Base-by-base conservation (phyloP, 2,329 filamentous ascomycete species). In the Exophiala xenobiotica region DNA sequence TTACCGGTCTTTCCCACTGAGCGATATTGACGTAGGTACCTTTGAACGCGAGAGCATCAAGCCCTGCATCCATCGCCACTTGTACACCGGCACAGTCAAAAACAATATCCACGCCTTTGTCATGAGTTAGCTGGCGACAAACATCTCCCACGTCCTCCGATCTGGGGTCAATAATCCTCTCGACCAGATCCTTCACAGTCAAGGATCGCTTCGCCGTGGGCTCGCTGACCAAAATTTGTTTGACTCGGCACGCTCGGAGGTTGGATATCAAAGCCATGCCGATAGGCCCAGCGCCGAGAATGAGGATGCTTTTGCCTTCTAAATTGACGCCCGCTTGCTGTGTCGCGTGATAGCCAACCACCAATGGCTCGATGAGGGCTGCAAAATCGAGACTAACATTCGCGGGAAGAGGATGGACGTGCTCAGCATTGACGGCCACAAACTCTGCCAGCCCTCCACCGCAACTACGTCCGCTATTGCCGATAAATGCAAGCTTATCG, bases 41-140 rank as follows among this genome's bases (percentile, higher is more conserved):
- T 35, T 73, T 63, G 12, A 72, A 71, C 22, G 73, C 68, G 12
- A 77, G 65, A 0, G 75, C 72, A 35, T 73, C 68, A 8, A 79
- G 66, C 1, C 73, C 77, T 47, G 70, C 63, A 43, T 78, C 71
- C 9, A 80, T 64, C 7, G 70, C 75, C 2, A 68, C 61, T 56
- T 78, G 76, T 6, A 79, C 74, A n/a, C 78, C 78, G 2, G 78
- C 76, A 39, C 73, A 74, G 58, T 80, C 78, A 55, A 74, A 80
- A 0, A 73, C 74, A 6, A 79, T 65, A 57, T 80, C 70, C 6
- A 74, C 75, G 16, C 77, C 77, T 70, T 68, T 22, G 65, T 68
- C 45, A 68, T 69, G 54, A 18, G 56, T 63, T 12, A 56, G 40
- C 4, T 58, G 54, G 7, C 49, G 31, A 68, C 75, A 44, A 18